Conservation (phyloP, 2,329 filamentous ascomycete species). For the Colletotrichum eremochloae region DNA sequence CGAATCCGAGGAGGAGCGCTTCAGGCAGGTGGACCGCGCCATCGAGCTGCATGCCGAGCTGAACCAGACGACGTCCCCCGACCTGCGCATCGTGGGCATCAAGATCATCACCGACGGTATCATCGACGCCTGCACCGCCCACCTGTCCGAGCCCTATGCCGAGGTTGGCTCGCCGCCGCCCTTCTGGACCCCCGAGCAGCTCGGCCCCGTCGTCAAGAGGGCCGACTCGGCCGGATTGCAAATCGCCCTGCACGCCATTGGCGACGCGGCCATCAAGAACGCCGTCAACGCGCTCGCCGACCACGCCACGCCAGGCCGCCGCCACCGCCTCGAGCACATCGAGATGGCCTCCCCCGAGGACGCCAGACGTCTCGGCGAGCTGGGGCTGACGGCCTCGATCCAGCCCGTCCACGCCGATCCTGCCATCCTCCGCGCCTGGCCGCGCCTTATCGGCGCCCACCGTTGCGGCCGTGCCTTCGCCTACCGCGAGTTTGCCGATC, state of each 20-base stretch:
- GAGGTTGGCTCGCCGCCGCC: conserved; percentile 59
- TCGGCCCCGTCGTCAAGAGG: conserved; percentile 63
- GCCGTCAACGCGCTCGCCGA: conserved; percentile 63
- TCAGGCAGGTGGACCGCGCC: conserved; percentile 64
- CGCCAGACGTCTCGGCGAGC: conserved; percentile 61
- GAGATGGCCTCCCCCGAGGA: conserved; percentile 65
- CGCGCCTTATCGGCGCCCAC: conserved; percentile 61
- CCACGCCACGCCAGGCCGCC: conserved; percentile 53
- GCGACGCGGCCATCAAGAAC: conserved; percentile 64
- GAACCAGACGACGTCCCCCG: conserved; percentile 52
- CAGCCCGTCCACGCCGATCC: conserved; percentile 66
- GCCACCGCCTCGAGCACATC: conserved; percentile 70
- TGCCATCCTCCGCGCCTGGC: conserved; percentile 69
- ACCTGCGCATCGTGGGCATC: conserved; percentile 65
- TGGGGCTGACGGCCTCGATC: conserved; percentile 65
- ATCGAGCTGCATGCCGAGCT: conserved; percentile 57
- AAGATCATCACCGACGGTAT: conserved; percentile 71
- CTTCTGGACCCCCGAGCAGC: conserved; percentile 63
- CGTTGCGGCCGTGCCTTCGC: conserved; percentile 68
- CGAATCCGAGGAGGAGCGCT: conserved; percentile 55
- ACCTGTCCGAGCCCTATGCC: conserved; percentile 66
- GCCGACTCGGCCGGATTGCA: conserved; percentile 64
- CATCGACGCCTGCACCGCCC: conserved; percentile 70
- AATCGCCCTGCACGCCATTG: conserved; percentile 70
- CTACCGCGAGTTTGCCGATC: conserved; percentile 66